phyloP scores from a whole-genome alignment of 495 filamentous ascomycete genomes.

The Jackrogersella minutella region DNA sequence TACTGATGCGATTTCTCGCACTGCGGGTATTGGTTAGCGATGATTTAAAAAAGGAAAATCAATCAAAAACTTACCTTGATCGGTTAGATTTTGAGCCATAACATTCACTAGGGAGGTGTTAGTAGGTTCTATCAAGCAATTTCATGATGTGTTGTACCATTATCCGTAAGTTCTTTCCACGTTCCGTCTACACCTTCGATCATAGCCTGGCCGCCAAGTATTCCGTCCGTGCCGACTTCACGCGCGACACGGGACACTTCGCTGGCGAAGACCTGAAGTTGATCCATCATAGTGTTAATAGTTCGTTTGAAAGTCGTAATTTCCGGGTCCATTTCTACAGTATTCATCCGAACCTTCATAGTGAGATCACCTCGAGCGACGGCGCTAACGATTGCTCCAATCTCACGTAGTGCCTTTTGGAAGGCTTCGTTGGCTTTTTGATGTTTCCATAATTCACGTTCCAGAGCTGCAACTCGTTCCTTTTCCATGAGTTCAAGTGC shows the following conservation, averaged over 20 bases:
- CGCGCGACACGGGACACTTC: conserved; percentile 96
- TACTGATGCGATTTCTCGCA: conserved; percentile 96
- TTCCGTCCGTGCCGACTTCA: conserved; percentile 97
- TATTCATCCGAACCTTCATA: conserved; percentile 97
- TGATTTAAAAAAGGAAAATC: not conserved
- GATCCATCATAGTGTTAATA: conserved; percentile 99
- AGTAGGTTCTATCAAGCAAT: conserved; percentile 16
- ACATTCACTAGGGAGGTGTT: conserved; percentile 76
- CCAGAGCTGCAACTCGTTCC: conserved; percentile 66
- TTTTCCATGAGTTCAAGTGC: conserved; percentile 64
- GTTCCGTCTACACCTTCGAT: conserved; percentile 96
- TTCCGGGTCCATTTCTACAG: conserved; percentile 97
- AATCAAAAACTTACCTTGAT: conserved; percentile 56
- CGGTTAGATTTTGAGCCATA: conserved; percentile 82
- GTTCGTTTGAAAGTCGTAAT: conserved; percentile 99
- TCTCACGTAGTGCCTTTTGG: conserved; percentile 95
- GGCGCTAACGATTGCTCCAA: conserved; percentile 94
- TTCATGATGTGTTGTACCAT: conserved; percentile 63
- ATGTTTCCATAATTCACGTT: conserved; percentile 93
- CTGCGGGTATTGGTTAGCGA: conserved; percentile 49
- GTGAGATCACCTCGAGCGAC: conserved; percentile 96
- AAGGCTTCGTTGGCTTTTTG: conserved; percentile 99
- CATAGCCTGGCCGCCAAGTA: conserved; percentile 94
- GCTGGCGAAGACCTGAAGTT: conserved; percentile 95
- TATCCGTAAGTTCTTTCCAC: conserved; percentile 97